Conservation (phyloP, 2,329 filamentous ascomycete species). For the Talaromyces rugulosus region DNA sequence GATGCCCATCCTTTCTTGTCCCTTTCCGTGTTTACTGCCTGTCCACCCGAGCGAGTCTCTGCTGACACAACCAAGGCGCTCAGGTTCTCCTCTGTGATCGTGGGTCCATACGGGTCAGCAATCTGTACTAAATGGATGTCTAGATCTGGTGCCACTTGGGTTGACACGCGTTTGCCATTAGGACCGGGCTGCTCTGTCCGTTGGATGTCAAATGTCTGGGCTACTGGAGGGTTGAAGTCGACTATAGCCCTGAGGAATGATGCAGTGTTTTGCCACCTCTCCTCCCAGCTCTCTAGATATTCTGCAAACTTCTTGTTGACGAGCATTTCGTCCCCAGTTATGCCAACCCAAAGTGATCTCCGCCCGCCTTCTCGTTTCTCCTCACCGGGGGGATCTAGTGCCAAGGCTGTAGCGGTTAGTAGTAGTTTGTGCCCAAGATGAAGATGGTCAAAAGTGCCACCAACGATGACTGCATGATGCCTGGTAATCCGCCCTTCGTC, state of each 20-base stretch:
- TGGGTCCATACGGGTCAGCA: slow-evolving; percentile 84
- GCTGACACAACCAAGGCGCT: slow-evolving; percentile 79
- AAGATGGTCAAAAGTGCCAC: slow-evolving; percentile 94
- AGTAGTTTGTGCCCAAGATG: slow-evolving; percentile 96
- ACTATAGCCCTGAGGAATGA: slow-evolving; percentile 64
- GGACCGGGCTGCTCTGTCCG: slow-evolving; percentile 32
- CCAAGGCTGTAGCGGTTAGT: slow-evolving; percentile 77
- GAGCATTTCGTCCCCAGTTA: slow-evolving; percentile 82
- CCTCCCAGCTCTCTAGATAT: slow-evolving; percentile 74
- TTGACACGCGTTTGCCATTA: slow-evolving; percentile 35
- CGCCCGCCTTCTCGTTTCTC: slow-evolving; percentile 28
- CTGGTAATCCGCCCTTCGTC: slow-evolving; percentile 16
- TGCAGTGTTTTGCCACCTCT: slow-evolving; percentile 64
- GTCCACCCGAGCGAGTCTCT: slow-evolving; percentile 80
- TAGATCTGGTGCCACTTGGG: slow-evolving; percentile 57
- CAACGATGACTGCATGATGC: slow-evolving; percentile 69
- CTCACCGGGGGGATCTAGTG: slow-evolving; percentile 52
- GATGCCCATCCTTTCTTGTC: slow-evolving; percentile 68
- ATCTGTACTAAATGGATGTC: slow-evolving; percentile 77
- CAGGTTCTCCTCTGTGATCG: slow-evolving; percentile 74
- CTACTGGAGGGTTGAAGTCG: slow-evolving; percentile 52
- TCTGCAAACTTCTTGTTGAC: slow-evolving; percentile 85
- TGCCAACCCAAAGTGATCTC: slow-evolving; percentile 70
- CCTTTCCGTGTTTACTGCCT: slow-evolving; percentile 81
- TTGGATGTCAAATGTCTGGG: slow-evolving; percentile 27